Conservation (phyloP, 1,284 basidiomycete species). For the Ceratobasidium sp. region DNA sequence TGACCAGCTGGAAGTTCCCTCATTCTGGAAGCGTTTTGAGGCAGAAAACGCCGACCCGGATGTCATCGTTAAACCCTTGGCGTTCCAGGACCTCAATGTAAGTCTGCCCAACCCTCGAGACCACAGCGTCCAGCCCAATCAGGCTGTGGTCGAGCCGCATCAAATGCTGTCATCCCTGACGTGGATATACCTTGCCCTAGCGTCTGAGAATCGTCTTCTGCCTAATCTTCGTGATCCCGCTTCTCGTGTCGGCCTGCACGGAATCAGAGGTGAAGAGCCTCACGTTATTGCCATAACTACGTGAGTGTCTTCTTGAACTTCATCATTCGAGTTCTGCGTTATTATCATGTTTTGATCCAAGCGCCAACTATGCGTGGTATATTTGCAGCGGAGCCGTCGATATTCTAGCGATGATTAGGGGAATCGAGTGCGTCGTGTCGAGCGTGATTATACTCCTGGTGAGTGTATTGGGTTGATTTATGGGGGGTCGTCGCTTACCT, state of each 20-base stretch:
- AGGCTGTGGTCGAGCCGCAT: neutral
- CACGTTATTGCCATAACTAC: constrained; percentile 20
- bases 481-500: neutral
- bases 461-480: constrained; percentile 51
- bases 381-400: constrained; percentile 59
- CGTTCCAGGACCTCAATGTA: constrained; percentile 49
- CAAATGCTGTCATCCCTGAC: neutral
- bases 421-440: constrained; percentile 79
- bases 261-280: constrained; percentile 25
- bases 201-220: constrained; percentile 48
- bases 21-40: constrained; percentile 41
- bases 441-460: constrained; percentile 81
- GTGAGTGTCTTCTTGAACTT: neutral
- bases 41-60: constrained; percentile 48
- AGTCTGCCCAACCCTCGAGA: neutral
- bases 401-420: constrained; percentile 74
- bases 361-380: neutral
- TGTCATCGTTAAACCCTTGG: constrained; percentile 47
- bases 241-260: constrained; percentile 46
- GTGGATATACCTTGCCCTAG: constrained; percentile 21
- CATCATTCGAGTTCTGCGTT: too few species aligned
- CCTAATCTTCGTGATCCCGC: constrained; percentile 46
- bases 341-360: too few species aligned
- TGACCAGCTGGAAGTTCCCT: constrained; percentile 46
- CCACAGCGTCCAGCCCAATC: neutral